These are phyloP conservation scores for Fusarium keratoplasticum DNA, from an alignment of 2,329 filamentous ascomycete species.

Conservation along the genomic window DNA sequence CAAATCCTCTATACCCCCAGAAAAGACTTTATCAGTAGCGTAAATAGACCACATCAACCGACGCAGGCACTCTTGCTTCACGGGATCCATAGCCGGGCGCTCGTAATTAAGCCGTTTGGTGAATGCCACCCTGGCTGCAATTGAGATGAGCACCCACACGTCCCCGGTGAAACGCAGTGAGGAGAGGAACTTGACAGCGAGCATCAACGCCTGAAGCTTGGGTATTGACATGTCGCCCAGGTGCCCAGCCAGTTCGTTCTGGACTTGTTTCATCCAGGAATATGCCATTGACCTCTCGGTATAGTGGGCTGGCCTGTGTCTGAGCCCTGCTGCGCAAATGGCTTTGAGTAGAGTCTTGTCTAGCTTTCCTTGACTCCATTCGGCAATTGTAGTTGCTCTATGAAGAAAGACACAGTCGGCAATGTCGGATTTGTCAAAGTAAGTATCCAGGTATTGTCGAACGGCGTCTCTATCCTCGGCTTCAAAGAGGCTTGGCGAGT, in stretches of 20 bases:
- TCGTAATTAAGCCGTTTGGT: conserved; percentile 45
- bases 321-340: conserved; percentile 27
- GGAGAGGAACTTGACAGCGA: conserved; percentile 36
- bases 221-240: conserved; percentile 24
- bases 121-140: conserved; percentile 42
- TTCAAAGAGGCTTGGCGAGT: conserved; percentile 17
- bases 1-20: conserved; percentile 45
- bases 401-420: conserved; percentile 39
- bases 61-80: conserved; percentile 40
- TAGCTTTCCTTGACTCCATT: conserved; percentile 40
- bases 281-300: not conserved
- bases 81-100: conserved; percentile 14
- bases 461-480: conserved; percentile 2
- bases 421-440: conserved; percentile 36
- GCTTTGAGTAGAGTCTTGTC: conserved; percentile 36
- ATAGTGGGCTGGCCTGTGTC: not conserved
- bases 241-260: conserved; percentile 1
- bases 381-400: conserved; percentile 31
- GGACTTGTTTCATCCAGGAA: conserved; percentile 39
- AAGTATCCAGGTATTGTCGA: conserved; percentile 32
- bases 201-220: conserved; percentile 36
- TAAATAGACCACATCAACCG: conserved; percentile 46
- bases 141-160: conserved; percentile 38
- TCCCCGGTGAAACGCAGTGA: conserved; percentile 10
- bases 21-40: conserved; percentile 39